phyloP scores from a whole-genome alignment of 371 early-diverging fungal genomes.

The Capniomyces stellatus region DNA sequence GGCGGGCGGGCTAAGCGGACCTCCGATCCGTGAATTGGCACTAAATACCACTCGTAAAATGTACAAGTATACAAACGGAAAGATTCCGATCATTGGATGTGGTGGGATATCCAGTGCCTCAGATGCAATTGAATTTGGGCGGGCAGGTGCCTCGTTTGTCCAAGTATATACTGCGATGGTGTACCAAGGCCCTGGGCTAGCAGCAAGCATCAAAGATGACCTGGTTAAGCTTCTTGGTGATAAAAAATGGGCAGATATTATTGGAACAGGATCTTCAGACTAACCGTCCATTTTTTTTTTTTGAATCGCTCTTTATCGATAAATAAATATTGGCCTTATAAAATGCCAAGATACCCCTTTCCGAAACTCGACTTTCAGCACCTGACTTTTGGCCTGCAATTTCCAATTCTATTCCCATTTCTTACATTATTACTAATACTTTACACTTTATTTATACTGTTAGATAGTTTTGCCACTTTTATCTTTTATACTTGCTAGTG shows the following conservation, averaged over 20 bases:
- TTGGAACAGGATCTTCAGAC: conserved; percentile 18
- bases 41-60: conserved; percentile 39
- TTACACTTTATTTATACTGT: no score
- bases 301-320: background rate
- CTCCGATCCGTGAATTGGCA: conserved; percentile 43
- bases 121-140: conserved; percentile 50
- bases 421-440: no score
- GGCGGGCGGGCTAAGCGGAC: conserved; percentile 64
- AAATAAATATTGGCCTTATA: no score
- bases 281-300: background rate
- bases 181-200: conserved; percentile 52
- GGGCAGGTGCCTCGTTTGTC: conserved; percentile 54
- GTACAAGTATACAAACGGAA: conserved; percentile 44
- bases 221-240: conserved; percentile 27
- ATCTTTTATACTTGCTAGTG: no score
- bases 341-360: no score
- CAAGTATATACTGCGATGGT: conserved; percentile 59
- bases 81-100: conserved; percentile 59
- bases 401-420: no score
- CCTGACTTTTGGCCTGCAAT: no score
- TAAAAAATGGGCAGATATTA: conserved; percentile 33
- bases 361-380: no score
- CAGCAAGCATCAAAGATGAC: conserved; percentile 44
- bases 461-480: no score
- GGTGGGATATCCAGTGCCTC: conserved; percentile 57